Conservation (phyloP, 257 asterid genomes). For the Plantago major region DNA sequence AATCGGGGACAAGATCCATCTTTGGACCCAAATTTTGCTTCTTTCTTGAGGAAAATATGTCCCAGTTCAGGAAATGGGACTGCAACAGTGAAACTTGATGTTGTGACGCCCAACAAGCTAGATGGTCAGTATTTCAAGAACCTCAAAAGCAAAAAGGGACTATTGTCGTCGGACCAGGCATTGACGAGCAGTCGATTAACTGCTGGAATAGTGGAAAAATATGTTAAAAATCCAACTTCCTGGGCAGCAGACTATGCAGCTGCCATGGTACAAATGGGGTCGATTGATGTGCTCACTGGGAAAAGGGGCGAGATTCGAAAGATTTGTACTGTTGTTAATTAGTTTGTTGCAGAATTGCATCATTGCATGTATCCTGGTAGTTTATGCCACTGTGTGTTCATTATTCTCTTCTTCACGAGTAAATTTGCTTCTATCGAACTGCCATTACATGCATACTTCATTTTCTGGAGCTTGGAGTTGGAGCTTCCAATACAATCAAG, state of each 20-base stretch:
- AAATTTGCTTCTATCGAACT: too few relatives aligned
- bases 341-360: not conserved
- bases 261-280: constrained; percentile 39
- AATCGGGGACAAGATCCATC: constrained; percentile 25
- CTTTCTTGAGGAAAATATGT: constrained; percentile 16
- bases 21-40: constrained; percentile 19
- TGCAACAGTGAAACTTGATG: constrained; percentile 23
- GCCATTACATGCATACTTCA: too few relatives aligned
- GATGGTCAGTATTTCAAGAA: constrained; percentile 31
- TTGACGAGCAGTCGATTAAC: constrained; percentile 16
- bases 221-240: constrained; percentile 10
- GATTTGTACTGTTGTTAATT: not conserved
- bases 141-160: constrained; percentile 18
- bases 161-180: constrained; percentile 31
- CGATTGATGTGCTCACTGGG: constrained; percentile 29
- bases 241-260: constrained; percentile 26
- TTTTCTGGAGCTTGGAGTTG: too few relatives aligned
- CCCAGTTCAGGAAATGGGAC: not conserved
- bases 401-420: too few relatives aligned
- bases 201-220: constrained; percentile 16
- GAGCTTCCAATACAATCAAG: too few relatives aligned
- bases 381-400: too few relatives aligned
- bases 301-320: constrained; percentile 24
- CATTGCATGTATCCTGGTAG: too few relatives aligned
- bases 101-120: constrained; percentile 27